Evolutionary conservation across 345 rosid genomes (phyloP), one percentile per base, ranked within the genome.

Genomic region (Syzygium grande): DNA sequence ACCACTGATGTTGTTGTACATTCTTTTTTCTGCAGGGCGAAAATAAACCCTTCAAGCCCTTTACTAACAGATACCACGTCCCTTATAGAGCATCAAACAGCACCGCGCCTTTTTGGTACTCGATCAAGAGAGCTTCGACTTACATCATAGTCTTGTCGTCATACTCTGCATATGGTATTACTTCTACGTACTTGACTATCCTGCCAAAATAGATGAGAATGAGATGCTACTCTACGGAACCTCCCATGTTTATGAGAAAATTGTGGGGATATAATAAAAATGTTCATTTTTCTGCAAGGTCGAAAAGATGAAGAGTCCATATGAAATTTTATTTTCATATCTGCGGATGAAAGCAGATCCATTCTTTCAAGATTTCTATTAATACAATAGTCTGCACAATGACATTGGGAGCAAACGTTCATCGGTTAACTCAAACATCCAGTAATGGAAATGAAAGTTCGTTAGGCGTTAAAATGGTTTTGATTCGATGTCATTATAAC

Each of bases 81-180:
- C 93, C 95, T 7, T 89, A 90, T 84, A 89, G 51, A 89, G 92
- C 93, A 52, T 92, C 94, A 1, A n/a, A 80, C 52, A 93, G 95
- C 25, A 90, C 90, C 22, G 85, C 91, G 55, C 94, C 93, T 0
- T 88, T 93, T 53, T 93, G 95, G 95, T 93, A 93, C 89, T 92
- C 95, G 7, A 88, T 93, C 59, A 92, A 89, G 91, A 79, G 93
- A 80, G 94, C 91, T 85, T 90, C 94, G 1, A 89, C 95, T 87
- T 86, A 92, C 84, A 90, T 92, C 79, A 92, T 93, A 22, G 92
- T 93, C 8, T 88, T 93, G 80, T 89, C 92, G 15, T 92, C 94
- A 5, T 93, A 93, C 86, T 93, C 95, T 12, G 93, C 94, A 34
- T 92, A 89, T 54, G 93, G 94, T 92, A 90, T 87, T 63, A 84